These are phyloP conservation scores for Pythium periplocum DNA, from an alignment of 352 stramenopile genomes.

Conservation along the genomic window DNA sequence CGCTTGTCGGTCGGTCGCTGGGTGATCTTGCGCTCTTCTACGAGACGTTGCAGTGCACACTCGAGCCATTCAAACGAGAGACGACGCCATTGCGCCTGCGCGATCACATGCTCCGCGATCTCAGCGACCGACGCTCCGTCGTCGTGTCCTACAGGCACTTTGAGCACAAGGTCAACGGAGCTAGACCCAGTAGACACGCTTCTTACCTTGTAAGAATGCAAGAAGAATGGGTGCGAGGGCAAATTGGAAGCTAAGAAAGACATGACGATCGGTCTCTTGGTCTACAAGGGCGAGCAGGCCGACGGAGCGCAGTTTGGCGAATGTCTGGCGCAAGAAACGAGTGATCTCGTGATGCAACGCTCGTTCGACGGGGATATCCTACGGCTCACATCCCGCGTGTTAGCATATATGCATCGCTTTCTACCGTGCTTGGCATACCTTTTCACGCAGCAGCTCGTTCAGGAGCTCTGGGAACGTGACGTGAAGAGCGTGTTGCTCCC, in stretches of 20 bases:
- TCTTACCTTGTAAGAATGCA: conserved; percentile 27
- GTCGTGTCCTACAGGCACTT: conserved; percentile 15
- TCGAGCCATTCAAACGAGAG: conserved; percentile 55
- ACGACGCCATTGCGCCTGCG: conserved; percentile 36
- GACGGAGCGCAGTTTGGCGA: conserved; percentile 30
- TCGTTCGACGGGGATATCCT: conserved; percentile 2
- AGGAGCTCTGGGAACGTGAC: conserved; percentile 9
- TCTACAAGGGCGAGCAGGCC: conserved; percentile 64
- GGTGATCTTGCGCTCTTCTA: conserved; percentile 18
- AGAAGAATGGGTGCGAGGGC: conserved; percentile 40
- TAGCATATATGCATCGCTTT: not conserved
- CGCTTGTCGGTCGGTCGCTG: conserved; percentile 8
- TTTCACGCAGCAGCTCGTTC: conserved; percentile 3
- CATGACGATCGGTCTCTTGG: conserved; percentile 35
- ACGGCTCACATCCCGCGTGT: not conserved
- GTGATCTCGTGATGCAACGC: conserved; percentile 9
- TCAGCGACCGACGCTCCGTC: conserved; percentile 33
- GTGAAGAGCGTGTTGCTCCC: conserved; percentile 1
- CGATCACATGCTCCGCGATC: conserved; percentile 42
- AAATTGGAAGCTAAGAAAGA: conserved; percentile 48
- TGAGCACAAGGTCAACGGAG: not conserved
- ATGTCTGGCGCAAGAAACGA: conserved; percentile 32
- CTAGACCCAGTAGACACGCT: conserved; percentile 7
- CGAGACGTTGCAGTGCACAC: conserved; percentile 25
- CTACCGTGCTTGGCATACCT: conserved; percentile 3